These are phyloP conservation scores for Neocallimastix lanati DNA, from an alignment of 192 early-diverging fungal species.

Conservation along the genomic window DNA sequence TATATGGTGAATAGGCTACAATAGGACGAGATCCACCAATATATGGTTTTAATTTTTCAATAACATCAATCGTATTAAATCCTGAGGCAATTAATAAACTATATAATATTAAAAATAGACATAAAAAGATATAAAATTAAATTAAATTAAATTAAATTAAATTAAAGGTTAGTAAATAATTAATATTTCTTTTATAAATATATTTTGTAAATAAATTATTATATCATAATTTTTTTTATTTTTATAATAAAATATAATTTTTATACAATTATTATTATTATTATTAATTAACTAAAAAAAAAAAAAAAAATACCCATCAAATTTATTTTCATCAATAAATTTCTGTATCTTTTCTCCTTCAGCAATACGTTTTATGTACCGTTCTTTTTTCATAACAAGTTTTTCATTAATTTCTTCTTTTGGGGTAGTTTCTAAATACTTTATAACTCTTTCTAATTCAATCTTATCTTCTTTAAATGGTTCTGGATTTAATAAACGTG, in stretches of 20 bases:
- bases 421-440: not conserved
- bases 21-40: slow-evolving; percentile 70
- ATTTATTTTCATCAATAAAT: not conserved
- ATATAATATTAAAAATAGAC: slow-evolving; percentile 2
- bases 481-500: not conserved
- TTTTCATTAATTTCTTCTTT: not conserved
- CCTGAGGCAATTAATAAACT: slow-evolving; percentile 64
- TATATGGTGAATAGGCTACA: slow-evolving; percentile 49
- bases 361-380: not conserved
- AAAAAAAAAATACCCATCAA: not conserved
- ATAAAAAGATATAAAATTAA: too few species aligned
- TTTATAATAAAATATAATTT: not conserved
- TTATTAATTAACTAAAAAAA: too few species aligned
- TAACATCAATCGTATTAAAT: slow-evolving; percentile 50
- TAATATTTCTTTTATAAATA: too few species aligned
- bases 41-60: slow-evolving; percentile 49
- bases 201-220: too few species aligned
- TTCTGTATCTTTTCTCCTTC: not conserved
- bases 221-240: not conserved
- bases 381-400: not conserved
- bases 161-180: too few species aligned
- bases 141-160: too few species aligned
- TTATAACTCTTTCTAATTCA: not conserved
- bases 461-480: not conserved
- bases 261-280: too few species aligned